Evolutionary conservation across 2,329 filamentous ascomycete species (phyloP), one percentile per base, ranked within the genome.

Genomic region (Berkeleyomyces rouxiae): DNA sequence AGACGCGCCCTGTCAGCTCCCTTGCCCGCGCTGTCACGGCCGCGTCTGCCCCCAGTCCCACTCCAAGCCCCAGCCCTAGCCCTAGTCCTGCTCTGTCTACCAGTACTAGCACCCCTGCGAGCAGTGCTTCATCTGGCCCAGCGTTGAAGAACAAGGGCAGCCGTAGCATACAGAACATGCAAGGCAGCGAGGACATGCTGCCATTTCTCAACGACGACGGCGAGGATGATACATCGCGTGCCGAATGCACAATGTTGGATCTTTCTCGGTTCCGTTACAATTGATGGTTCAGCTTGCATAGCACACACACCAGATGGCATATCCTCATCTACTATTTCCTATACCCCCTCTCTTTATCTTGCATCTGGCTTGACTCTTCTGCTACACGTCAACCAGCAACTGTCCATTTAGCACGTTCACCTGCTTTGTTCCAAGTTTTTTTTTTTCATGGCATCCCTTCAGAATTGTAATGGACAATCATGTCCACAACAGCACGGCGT

Each of bases 111-210:
- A 53, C 23, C 3, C 9, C 23, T 4, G 49, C 6, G 13, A 33
- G 23, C 33, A 53, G 49, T 10, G 33, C 7, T 31, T 13, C 33
- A 7, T 6, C 31, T n/a, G 49, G 49, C 49, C 13, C 40, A 23
- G 16, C 39, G 7, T 46, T 46, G 79, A 80, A 2, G 78, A 82
- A 66, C 65, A 81, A 36, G 47, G 11, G 31, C 31, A 53, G 23
- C 33, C 31, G 23, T 53, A 53, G 31, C 33, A n/a, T 53, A 53
- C 49, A 53, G 13, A 33, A 53, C 49, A 7, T 53, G 1, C 63
- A 64, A 46, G 81, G 81, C 11, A 83, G 81, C 67, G 81, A 84
- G 68, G 81, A 84, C 63, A 74, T 80, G 62, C 76, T 83, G 65
- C 70, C 79, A 11, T 77, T 77, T 36, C 79, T 79, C 68, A 81